phyloP scores from a whole-genome alignment of 441 rosid genomes.

The Rhodomyrtus psidioides region DNA sequence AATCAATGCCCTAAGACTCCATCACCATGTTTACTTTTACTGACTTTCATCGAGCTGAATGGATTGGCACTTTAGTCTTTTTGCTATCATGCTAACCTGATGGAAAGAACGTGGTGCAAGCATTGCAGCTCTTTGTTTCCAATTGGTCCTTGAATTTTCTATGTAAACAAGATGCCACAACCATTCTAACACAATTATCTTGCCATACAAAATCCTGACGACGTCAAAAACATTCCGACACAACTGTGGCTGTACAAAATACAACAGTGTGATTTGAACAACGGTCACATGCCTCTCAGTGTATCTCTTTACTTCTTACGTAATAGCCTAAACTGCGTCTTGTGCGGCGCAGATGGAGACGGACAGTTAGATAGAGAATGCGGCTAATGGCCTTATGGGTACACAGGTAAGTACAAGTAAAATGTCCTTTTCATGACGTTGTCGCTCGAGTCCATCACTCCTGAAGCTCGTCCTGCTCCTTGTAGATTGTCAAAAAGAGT shows the following conservation, averaged over 20 bases:
- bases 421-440: not conserved
- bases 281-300: not conserved
- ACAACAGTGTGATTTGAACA: not conserved
- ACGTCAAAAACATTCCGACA: not conserved
- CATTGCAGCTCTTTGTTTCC: not conserved
- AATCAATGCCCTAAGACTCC: not conserved
- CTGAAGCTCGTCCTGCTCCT: not conserved
- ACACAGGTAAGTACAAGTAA: constrained; percentile 40
- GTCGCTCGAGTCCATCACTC: not conserved
- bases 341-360: constrained; percentile 53
- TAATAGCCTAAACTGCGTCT: not conserved
- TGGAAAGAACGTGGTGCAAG: not conserved
- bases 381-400: constrained; percentile 94
- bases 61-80: not conserved
- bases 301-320: not conserved
- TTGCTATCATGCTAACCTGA: not conserved
- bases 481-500: constrained; percentile 52
- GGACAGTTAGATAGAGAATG: constrained; percentile 95
- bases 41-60: not conserved
- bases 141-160: not conserved
- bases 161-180: not conserved
- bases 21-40: not conserved
- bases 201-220: not conserved
- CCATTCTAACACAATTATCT: not conserved
- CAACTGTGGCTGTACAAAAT: not conserved